A percentile compares a stretch with the other conserved stretches of the same genome.
These are phyloP conservation scores for Apiotrichum akiyoshidainum DNA, from an alignment of 1,284 basidiomycete genomes.

Conservation along the genomic window DNA sequence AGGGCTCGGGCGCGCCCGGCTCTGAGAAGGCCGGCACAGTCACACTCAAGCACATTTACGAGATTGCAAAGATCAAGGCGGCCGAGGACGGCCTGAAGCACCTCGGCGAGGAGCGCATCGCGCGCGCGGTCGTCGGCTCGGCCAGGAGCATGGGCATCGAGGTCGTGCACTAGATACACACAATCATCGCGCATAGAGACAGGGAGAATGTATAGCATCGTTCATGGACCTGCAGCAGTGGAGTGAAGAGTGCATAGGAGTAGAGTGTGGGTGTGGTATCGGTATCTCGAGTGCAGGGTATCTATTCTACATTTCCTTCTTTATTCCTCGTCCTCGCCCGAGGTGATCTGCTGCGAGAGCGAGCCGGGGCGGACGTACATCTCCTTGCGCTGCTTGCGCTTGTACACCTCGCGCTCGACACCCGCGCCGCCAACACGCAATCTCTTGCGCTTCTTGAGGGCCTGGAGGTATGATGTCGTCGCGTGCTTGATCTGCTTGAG, in stretches of 20 bases:
- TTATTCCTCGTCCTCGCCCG: neutral
- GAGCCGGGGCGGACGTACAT: neutral
- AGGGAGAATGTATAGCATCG: neutral
- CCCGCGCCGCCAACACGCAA: conserved; percentile 34
- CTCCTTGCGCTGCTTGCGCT: neutral
- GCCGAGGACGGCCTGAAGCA: conserved; percentile 82
- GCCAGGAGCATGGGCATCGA: conserved; percentile 80
- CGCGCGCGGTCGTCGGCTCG: conserved; percentile 79
- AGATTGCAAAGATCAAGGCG: conserved; percentile 97
- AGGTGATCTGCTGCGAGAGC: neutral
- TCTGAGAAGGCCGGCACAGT: conserved; percentile 65
- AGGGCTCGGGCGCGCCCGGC: conserved; percentile 63
- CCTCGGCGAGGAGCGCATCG: conserved; percentile 76
- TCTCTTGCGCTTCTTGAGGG: conserved; percentile 32
- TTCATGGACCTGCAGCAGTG: conserved; percentile 1
- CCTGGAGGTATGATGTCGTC: conserved; percentile 30
- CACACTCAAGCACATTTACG: conserved; percentile 94
- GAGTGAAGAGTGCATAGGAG: neutral
- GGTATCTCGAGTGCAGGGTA: conserved; percentile 9
- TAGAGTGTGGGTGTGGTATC: no score
- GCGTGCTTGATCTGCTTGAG: conserved; percentile 38
- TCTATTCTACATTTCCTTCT: neutral
- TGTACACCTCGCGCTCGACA: conserved; percentile 11
- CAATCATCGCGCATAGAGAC: conserved; percentile 5
- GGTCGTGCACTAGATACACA: conserved; percentile 65